Evolutionary conservation across 768 basidiomycete genomes (phyloP).

Genomic region (Scleroderma citrinum): DNA sequence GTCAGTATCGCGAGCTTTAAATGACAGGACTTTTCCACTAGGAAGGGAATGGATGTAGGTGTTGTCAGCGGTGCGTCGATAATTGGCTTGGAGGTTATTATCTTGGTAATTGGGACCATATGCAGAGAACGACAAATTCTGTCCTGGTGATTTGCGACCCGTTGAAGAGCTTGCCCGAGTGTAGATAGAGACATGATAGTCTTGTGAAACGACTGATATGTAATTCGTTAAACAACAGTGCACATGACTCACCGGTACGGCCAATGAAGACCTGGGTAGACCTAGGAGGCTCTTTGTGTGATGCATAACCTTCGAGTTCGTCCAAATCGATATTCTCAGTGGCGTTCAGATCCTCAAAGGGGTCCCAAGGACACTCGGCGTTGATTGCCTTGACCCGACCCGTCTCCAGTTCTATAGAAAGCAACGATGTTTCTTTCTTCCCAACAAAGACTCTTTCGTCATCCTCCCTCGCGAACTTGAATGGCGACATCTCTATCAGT

Average conservation of each 20-base stretch:
- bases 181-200: conserved; percentile 86
- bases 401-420: conserved; percentile 72
- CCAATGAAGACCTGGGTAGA: conserved; percentile 56
- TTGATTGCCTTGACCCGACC: conserved; percentile 74
- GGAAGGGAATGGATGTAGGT: conserved; percentile 77
- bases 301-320: conserved; percentile 49
- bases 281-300: conserved; percentile 20
- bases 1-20: conserved; percentile 40
- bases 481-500: conserved; percentile 82
- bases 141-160: conserved; percentile 42
- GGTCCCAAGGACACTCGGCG: conserved; percentile 75
- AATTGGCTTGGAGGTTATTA: conserved; percentile 61
- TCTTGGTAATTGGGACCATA: conserved; percentile 94
- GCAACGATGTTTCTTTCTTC: conserved; percentile 79
- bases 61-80: conserved; percentile 72
- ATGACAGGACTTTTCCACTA: conserved; percentile 72
- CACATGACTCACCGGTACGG: conserved; percentile 46
- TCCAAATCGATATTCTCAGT: conserved; percentile 46
- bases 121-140: conserved; percentile 84
- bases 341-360: conserved; percentile 48
- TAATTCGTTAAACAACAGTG: background rate
- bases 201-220: conserved; percentile 35
- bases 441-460: conserved; percentile 80
- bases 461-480: conserved; percentile 58
- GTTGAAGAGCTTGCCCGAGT: conserved; percentile 41